Evolutionary conservation across 345 rosid genomes (phyloP), one percentile per base, ranked within the genome.

Genomic region (Cochlearia excelsa): DNA sequence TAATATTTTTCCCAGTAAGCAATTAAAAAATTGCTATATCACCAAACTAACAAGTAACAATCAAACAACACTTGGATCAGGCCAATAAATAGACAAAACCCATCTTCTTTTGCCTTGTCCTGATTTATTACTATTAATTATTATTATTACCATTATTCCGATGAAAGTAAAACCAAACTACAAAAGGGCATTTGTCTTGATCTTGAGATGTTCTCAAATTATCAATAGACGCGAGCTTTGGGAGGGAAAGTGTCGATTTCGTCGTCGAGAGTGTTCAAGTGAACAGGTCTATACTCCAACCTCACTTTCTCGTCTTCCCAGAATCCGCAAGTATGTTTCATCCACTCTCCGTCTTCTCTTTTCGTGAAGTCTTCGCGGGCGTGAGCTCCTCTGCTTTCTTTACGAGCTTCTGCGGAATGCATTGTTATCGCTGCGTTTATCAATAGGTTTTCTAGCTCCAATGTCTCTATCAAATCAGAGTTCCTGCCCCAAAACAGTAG

Each of bases 361-460:
- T 72, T 88, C 57, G 86, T 79, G 65, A 84, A 92, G 80, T 92
- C 98, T 75, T 92, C 98, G 58, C 98, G 90, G 50, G 95, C 95
- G 83, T 92, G 98, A 40, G 98, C 98, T 60, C 97, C 97, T 79
- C 98, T 77, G 79, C 97, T 92, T 74, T 92, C 98, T 54, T 88
- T 92, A 68, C 97, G 77, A 42, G 98, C 95, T 7, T 38, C 41
- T 1, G 41, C 41, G 6, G 41, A 38, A 38, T 88, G 89, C 98
- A 92, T 92, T 50, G 97, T 92, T 66, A 92, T 74, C 51, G 87
- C 82, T 10, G 98, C 98, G 79, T 92, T 92, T 45, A 86, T 80
- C 79, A 92, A 67, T 70, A 92, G 93, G 71, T 92, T 92, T 75
- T 92, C 98, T 81, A 92, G 65, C 70, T 92, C 97, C 38, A 92